Conservation (phyloP, 1,139 yeast species). For the Magnusiomyces sp. region DNA sequence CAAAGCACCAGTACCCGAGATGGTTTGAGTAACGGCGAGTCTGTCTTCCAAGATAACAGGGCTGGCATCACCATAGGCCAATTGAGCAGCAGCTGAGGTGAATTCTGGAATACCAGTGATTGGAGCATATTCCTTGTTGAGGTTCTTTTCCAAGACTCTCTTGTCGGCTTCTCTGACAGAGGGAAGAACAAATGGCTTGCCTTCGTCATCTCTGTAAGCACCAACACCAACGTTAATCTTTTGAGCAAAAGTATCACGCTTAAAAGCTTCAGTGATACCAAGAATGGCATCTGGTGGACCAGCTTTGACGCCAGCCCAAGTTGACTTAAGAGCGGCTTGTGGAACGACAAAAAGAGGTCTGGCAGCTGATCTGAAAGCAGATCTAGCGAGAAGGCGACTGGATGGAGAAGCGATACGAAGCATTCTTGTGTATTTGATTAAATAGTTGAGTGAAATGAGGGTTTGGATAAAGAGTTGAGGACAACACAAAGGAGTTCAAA, state of each 20-base stretch:
- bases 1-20: slow-evolving; percentile 69
- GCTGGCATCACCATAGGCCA: slow-evolving; percentile 37
- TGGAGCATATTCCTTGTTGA: slow-evolving; percentile 85
- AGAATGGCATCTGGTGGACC: slow-evolving; percentile 64
- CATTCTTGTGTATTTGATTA: slow-evolving; percentile 4
- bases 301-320: slow-evolving; percentile 39
- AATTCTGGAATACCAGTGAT: slow-evolving; percentile 78
- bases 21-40: slow-evolving; percentile 56
- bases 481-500: background rate
- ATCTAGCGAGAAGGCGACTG: slow-evolving; percentile 2
- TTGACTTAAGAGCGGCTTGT: slow-evolving; percentile 17
- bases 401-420: slow-evolving; percentile 13
- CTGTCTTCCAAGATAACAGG: slow-evolving; percentile 37
- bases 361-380: slow-evolving; percentile 3
- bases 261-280: slow-evolving; percentile 55
- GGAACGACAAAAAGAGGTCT: slow-evolving; percentile 6
- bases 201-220: slow-evolving; percentile 87
- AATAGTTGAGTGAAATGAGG: background rate
- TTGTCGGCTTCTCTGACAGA: slow-evolving; percentile 59
- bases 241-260: slow-evolving; percentile 34
- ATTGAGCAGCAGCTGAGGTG: slow-evolving; percentile 67
- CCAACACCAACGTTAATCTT: slow-evolving; percentile 94
- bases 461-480: background rate
- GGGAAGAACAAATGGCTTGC: slow-evolving; percentile 91
- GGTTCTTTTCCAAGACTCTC: slow-evolving; percentile 33